phyloP scores from a whole-genome alignment of 768 basidiomycete species.

The Termitomyces sp. region DNA sequence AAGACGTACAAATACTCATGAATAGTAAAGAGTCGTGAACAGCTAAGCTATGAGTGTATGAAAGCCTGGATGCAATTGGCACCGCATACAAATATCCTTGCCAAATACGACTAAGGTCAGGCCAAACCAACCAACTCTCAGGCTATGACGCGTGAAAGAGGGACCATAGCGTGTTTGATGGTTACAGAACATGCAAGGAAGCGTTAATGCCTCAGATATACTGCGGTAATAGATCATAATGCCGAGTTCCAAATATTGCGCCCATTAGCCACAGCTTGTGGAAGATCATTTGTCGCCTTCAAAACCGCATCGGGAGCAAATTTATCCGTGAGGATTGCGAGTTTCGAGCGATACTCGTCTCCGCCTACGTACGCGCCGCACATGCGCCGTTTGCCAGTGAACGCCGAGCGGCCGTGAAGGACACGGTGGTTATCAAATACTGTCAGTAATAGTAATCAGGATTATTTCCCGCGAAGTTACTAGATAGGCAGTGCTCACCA shows the following conservation, averaged over 20 bases:
- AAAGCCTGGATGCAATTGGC: neutral
- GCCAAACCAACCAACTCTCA: neutral
- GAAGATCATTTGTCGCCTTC: constrained; percentile 19
- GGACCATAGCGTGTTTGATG: neutral
- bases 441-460: constrained; percentile 18
- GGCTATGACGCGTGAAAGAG: neutral
- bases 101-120: neutral
- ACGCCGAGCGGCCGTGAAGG: constrained; percentile 90
- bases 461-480: neutral
- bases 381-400: constrained; percentile 83
- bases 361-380: constrained; percentile 93
- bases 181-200: neutral
- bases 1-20: neutral
- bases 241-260: constrained; percentile 57
- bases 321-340: constrained; percentile 61
- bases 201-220: constrained; percentile 4
- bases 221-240: constrained; percentile 28
- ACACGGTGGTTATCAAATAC: constrained; percentile 93
- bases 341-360: constrained; percentile 84
- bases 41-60: neutral
- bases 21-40: neutral
- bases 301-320: constrained; percentile 35
- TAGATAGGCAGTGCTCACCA: constrained; percentile 39
- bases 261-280: constrained; percentile 23
- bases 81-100: neutral